Evolutionary conservation across 129 eudicot genomes (phyloP).

Genomic region (Pulicaria dysenterica): DNA sequence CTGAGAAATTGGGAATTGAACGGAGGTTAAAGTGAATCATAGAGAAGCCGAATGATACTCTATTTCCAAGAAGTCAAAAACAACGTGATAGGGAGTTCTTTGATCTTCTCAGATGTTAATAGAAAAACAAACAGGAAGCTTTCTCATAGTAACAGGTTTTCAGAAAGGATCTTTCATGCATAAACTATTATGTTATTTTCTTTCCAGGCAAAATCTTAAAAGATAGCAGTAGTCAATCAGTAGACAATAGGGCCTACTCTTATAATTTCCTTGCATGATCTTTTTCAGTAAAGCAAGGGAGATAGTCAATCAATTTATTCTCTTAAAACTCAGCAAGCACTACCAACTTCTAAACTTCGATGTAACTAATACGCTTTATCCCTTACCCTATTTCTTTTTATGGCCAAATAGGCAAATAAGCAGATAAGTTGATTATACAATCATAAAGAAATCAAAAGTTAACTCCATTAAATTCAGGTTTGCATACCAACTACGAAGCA

Average conservation of each 20-base stretch:
- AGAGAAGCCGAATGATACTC: not conserved
- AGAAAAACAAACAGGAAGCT: too few species aligned
- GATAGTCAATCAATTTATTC: not conserved
- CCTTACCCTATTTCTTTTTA: not conserved
- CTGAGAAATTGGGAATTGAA: slow-evolving; percentile 30
- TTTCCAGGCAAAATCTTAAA: too few species aligned
- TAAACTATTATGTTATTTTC: too few species aligned
- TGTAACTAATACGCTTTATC: not conserved
- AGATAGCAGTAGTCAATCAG: too few species aligned
- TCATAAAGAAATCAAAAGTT: not conserved
- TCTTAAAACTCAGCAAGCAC: not conserved
- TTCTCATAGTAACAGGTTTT: too few species aligned
- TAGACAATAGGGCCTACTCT: too few species aligned
- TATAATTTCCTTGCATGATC: not conserved
- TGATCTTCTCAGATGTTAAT: too few species aligned
- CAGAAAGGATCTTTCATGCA: too few species aligned
- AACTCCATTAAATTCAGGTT: not conserved
- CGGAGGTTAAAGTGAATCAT: not conserved
- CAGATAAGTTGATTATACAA: not conserved
- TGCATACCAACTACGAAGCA: not conserved
- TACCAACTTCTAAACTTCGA: not conserved
- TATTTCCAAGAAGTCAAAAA: not conserved
- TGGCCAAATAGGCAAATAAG: too few species aligned
- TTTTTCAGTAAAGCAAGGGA: not conserved
- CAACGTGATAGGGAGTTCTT: not conserved